These are phyloP conservation scores for Coccomyxa sp. DNA, from an alignment of 139 green algal species.

Conservation along the genomic window DNA sequence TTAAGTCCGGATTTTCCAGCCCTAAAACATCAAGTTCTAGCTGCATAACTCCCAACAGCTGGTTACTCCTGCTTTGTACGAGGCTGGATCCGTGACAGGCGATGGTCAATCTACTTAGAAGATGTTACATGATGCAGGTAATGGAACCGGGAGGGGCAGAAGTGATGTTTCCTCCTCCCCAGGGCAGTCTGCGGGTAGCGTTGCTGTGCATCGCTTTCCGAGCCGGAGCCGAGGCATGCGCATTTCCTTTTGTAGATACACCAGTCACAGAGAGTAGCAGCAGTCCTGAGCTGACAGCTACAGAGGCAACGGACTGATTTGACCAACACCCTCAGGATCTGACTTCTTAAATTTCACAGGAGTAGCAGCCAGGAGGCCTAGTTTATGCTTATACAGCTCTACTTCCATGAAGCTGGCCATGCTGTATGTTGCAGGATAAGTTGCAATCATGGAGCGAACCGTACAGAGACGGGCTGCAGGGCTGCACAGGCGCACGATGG, in stretches of 20 bases:
- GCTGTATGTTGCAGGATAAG: constrained; percentile 27
- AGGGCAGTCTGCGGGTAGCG: background rate
- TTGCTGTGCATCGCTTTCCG: constrained; percentile 44
- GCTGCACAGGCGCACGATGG: background rate
- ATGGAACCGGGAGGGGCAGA: constrained; percentile 1
- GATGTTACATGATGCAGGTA: background rate
- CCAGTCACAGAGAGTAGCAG: no score
- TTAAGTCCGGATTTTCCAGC: background rate
- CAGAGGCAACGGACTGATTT: no score
- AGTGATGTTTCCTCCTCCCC: background rate
- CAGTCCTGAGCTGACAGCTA: no score
- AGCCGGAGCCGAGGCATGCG: constrained; percentile 26
- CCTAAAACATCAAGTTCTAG: background rate
- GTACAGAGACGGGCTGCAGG: background rate
- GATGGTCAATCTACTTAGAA: no score
- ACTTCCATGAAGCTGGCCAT: background rate
- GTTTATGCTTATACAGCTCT: no score
- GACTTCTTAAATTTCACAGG: no score
- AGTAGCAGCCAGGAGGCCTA: no score
- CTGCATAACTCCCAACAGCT: no score
- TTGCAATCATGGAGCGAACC: constrained; percentile 31
- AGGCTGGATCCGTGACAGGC: no score
- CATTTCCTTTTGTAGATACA: background rate
- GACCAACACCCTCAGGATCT: no score
- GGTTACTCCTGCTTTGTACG: no score